phyloP scores from a whole-genome alignment of 148 eudicot species.

The Vaccinium myrtillus region DNA sequence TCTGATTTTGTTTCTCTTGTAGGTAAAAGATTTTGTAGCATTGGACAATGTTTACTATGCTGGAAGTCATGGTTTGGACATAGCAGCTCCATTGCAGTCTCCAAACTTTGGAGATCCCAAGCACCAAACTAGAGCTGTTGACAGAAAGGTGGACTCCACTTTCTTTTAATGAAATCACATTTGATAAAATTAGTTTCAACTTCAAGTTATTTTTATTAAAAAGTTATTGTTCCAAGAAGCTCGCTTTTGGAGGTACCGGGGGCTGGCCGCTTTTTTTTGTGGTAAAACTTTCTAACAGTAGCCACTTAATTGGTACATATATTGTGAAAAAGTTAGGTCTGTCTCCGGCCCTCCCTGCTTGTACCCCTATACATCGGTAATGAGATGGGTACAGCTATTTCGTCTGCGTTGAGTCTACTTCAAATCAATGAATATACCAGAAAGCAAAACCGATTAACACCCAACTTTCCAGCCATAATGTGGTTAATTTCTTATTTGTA shows the following conservation, averaged over 20 bases:
- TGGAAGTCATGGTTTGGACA: constrained; percentile 70
- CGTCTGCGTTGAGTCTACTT: not conserved
- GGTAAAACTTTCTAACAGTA: too few species aligned
- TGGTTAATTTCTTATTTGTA: constrained; percentile 19
- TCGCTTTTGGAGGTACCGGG: too few species aligned
- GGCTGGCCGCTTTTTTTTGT: too few species aligned
- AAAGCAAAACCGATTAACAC: not conserved
- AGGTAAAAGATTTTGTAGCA: constrained; percentile 55
- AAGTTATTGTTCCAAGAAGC: too few species aligned
- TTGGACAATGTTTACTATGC: constrained; percentile 56
- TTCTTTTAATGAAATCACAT: not conserved
- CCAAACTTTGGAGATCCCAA: constrained; percentile 28
- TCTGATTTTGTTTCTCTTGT: not conserved
- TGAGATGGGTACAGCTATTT: too few species aligned
- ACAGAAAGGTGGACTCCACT: constrained; percentile 31
- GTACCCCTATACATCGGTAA: too few species aligned
- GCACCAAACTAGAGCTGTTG: constrained; percentile 29
- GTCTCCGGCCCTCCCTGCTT: too few species aligned
- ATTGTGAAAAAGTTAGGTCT: too few species aligned
- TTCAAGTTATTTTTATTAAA: not conserved
- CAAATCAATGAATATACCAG: not conserved
- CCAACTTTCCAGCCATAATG: not conserved
- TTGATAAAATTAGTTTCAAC: not conserved
- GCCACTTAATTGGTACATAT: too few species aligned
- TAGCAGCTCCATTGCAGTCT: constrained; percentile 50